Percentiles rank a stretch among this genome's conserved stretches.
These are phyloP conservation scores for Ophiognomonia clavigignenti-juglandacearum DNA, from an alignment of 2,329 filamentous ascomycete species.

Conservation along the genomic window DNA sequence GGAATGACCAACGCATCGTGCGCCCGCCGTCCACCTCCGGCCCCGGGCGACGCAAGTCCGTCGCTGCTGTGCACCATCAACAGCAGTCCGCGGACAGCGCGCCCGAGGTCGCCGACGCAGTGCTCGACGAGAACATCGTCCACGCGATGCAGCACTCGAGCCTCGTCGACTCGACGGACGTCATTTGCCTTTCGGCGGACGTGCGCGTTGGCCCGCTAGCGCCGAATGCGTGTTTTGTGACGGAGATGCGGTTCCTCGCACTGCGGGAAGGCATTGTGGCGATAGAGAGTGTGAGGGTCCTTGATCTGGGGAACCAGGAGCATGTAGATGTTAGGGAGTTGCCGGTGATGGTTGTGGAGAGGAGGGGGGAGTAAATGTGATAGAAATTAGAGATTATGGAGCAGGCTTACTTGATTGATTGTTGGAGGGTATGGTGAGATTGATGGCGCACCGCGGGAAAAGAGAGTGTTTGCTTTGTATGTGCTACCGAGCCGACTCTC, in stretches of 20 bases:
- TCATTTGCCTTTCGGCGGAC: conserved; percentile 73
- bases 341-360: conserved; percentile 59
- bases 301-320: conserved; percentile 70
- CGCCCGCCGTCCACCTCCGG: conserved; percentile 51
- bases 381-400: no score
- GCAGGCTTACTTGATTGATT: no score
- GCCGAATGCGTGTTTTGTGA: conserved; percentile 68
- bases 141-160: conserved; percentile 67
- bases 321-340: conserved; percentile 73
- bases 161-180: conserved; percentile 57
- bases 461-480: no score
- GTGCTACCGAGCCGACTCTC: no score
- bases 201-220: conserved; percentile 68
- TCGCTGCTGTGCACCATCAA: not conserved
- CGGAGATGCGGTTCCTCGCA: conserved; percentile 67
- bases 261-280: conserved; percentile 61
- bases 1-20: conserved; percentile 48
- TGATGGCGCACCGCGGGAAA: no score
- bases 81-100: conserved; percentile 7
- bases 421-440: not conserved
- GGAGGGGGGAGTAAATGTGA: conserved; percentile 11
- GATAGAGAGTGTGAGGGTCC: conserved; percentile 67
- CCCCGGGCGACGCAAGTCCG: conserved; percentile 24
- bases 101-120: conserved; percentile 53
- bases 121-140: conserved; percentile 66